phyloP scores from a whole-genome alignment of 2,329 filamentous ascomycete species.

The Fusarium neocosmosporiellum region DNA sequence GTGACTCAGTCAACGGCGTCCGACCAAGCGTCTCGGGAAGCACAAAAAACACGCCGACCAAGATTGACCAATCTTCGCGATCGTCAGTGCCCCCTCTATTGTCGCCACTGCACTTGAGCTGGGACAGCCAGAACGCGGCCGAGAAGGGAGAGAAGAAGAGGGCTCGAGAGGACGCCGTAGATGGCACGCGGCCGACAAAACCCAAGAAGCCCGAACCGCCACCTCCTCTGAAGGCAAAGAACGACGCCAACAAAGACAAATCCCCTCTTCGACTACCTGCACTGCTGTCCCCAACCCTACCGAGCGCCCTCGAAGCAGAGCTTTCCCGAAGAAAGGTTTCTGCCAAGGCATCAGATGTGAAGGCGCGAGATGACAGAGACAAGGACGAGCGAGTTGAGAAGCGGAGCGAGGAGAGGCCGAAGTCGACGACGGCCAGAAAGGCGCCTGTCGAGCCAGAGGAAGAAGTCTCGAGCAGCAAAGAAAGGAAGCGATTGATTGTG shows the following conservation, averaged over 20 bases:
- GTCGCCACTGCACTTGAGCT: conserved; percentile 62
- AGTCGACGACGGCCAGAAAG: conserved; percentile 40
- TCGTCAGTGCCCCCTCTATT: conserved; percentile 62
- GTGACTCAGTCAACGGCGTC: conserved; percentile 57
- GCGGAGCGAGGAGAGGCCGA: conserved; percentile 34
- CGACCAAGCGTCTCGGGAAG: conserved; percentile 48
- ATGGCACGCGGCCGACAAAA: conserved; percentile 45
- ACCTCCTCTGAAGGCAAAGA: conserved; percentile 43
- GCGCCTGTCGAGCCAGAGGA: conserved; percentile 45
- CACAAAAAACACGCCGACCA: conserved; percentile 52
- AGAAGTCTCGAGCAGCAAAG: conserved; percentile 43
- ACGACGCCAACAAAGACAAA: conserved; percentile 52
- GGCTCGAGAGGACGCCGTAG: conserved; percentile 44
- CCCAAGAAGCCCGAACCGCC: conserved; percentile 44
- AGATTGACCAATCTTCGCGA: conserved; percentile 52
- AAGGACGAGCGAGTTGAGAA: conserved; percentile 34
- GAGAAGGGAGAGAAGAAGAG: conserved; percentile 50
- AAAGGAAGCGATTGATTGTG: conserved; percentile 53
- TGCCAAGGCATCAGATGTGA: conserved; percentile 32
- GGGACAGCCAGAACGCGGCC: conserved; percentile 53
- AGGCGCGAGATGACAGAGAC: conserved; percentile 31
- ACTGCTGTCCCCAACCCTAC: conserved; percentile 67
- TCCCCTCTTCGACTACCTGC: conserved; percentile 56
- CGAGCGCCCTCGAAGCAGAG: conserved; percentile 60
- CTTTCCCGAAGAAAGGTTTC: conserved; percentile 47